Evolutionary conservation across 2,329 filamentous ascomycete genomes (phyloP).

Genomic region (Talaromyces rugulosus): DNA sequence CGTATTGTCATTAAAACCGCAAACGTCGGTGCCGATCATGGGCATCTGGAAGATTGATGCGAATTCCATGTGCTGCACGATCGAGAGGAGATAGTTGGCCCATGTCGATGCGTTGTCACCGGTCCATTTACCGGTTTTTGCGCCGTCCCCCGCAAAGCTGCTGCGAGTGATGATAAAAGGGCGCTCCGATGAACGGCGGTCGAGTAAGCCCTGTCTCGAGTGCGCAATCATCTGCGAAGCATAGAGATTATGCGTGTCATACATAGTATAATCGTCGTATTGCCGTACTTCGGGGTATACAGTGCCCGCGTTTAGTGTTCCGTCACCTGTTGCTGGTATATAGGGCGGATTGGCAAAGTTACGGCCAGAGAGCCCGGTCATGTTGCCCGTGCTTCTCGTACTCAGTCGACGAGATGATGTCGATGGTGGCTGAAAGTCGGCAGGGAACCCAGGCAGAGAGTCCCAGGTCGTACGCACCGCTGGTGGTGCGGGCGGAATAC

Average conservation of each 20-base stretch:
- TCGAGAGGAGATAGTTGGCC: conserved; percentile 56
- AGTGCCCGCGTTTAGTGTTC: conserved; percentile 50
- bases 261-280: conserved; percentile 58
- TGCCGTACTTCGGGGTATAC: conserved; percentile 66
- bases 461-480: conserved; percentile 62
- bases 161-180: conserved; percentile 72
- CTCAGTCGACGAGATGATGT: background rate
- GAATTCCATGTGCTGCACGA: conserved; percentile 58
- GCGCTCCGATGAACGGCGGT: conserved; percentile 58
- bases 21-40: conserved; percentile 69
- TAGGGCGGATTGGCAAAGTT: conserved; percentile 64
- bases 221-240: conserved; percentile 66
- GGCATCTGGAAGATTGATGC: conserved; percentile 64
- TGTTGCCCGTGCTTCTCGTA: conserved; percentile 3
- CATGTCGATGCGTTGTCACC: conserved; percentile 59
- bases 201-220: conserved; percentile 62
- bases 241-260: conserved; percentile 75
- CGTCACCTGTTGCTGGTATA: conserved; percentile 59
- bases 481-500: conserved; percentile 57
- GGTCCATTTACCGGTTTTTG: conserved; percentile 55
- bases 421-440: conserved; percentile 58
- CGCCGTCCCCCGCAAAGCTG: conserved; percentile 69
- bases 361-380: conserved; percentile 55
- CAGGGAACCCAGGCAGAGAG: conserved; percentile 66
- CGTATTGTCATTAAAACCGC: conserved; percentile 67